These are phyloP conservation scores for Lentinula edodes DNA, from an alignment of 768 basidiomycete species.

Conservation along the genomic window DNA sequence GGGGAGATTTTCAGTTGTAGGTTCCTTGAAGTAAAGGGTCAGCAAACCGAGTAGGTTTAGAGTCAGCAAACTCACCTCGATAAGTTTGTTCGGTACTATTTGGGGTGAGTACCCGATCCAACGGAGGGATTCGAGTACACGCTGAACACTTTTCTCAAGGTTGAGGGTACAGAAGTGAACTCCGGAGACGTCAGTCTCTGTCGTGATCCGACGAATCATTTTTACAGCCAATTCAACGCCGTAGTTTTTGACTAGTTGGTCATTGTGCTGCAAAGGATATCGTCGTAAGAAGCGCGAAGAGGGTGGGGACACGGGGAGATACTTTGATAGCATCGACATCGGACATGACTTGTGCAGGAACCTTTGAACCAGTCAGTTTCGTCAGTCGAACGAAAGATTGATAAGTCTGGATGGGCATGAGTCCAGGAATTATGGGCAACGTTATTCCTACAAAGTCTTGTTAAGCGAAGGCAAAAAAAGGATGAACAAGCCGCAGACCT, in stretches of 20 bases:
- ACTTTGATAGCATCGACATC: slow-evolving; percentile 77
- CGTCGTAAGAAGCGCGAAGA: background rate
- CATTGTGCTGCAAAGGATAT: slow-evolving; percentile 65
- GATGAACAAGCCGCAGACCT: slow-evolving; percentile 41
- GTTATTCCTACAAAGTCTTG: slow-evolving; percentile 57
- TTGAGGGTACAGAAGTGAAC: slow-evolving; percentile 97
- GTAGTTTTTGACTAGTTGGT: slow-evolving; percentile 90
- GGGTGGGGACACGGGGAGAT: slow-evolving; percentile 15
- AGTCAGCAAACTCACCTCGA: slow-evolving; percentile 39
- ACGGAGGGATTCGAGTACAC: slow-evolving; percentile 71
- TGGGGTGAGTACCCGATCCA: slow-evolving; percentile 54
- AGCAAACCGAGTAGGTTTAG: background rate
- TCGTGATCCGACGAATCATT: slow-evolving; percentile 63
- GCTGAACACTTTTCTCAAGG: slow-evolving; percentile 90
- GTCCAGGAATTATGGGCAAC: slow-evolving; percentile 88
- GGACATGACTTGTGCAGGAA: slow-evolving; percentile 62
- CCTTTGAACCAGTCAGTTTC: slow-evolving; percentile 77
- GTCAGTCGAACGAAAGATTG: slow-evolving; percentile 88
- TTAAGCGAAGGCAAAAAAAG: background rate
- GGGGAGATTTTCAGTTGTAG: slow-evolving; percentile 22
- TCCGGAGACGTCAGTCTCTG: slow-evolving; percentile 55
- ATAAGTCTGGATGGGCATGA: slow-evolving; percentile 98
- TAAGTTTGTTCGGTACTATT: slow-evolving; percentile 53
- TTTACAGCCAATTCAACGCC: slow-evolving; percentile 82
- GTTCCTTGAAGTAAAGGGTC: slow-evolving; percentile 27